These are phyloP conservation scores for Acacia confusa DNA, from an alignment of 306 rosid genomes.

Conservation along the genomic window DNA sequence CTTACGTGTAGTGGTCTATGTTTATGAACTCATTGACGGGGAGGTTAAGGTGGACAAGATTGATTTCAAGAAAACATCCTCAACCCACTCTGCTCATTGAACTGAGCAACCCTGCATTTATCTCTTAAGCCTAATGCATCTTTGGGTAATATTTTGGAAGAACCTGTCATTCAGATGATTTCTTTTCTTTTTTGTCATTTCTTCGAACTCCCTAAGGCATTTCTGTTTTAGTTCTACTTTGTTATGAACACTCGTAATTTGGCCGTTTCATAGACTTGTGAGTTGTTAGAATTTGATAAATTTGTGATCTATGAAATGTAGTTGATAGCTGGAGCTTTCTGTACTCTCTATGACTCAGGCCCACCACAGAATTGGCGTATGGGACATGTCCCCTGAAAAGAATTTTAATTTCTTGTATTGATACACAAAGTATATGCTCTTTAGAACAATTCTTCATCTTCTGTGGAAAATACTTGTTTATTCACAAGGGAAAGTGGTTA, in stretches of 20 bases:
- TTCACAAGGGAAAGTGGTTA: no score
- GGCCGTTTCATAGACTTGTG: constrained; percentile 11
- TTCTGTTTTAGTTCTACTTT: background rate
- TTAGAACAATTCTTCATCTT: no score
- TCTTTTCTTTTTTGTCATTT: constrained; percentile 4
- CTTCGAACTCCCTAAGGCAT: constrained; percentile 2
- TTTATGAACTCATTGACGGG: constrained; percentile 92
- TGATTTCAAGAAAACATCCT: constrained; percentile 93
- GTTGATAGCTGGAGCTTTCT: background rate
- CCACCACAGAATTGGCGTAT: no score
- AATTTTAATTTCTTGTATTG: no score
- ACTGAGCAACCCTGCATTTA: constrained; percentile 1
- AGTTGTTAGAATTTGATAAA: background rate
- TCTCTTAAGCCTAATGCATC: constrained; percentile 3
- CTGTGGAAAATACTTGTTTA: no score
- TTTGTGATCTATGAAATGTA: background rate
- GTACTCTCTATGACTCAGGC: background rate
- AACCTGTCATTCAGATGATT: no score
- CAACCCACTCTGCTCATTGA: constrained; percentile 66
- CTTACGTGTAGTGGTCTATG: constrained; percentile 95
- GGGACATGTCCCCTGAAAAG: no score
- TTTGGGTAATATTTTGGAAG: no score
- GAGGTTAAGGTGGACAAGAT: constrained; percentile 99
- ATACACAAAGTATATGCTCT: no score
- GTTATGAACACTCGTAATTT: constrained; percentile 20